These are phyloP conservation scores for Fraxinus nigra DNA, from an alignment of 305 asterid species.

Conservation along the genomic window DNA sequence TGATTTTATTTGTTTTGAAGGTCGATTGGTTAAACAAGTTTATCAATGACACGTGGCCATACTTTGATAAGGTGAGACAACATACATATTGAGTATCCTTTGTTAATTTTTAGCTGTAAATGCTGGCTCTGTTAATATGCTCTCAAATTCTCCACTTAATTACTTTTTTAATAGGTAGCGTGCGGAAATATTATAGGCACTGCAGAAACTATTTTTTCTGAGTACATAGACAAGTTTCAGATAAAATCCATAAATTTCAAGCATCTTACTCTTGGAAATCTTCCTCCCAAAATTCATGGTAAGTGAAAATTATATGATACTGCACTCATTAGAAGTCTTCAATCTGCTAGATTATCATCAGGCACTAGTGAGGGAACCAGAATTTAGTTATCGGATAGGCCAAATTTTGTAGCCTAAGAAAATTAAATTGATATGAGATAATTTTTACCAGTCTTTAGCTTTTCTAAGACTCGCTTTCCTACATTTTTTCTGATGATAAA, in stretches of 20 bases:
- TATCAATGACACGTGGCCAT: conserved; percentile 59
- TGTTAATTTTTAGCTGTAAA: not conserved
- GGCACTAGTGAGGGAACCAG: not conserved
- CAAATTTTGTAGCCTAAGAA: not conserved
- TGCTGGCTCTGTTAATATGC: not conserved
- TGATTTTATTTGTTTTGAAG: conserved; percentile 30
- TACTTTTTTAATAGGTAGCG: conserved; percentile 43
- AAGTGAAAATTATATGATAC: not conserved
- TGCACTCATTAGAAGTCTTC: not conserved
- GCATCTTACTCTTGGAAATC: conserved; percentile 58
- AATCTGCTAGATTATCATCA: not conserved
- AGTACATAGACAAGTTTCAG: conserved; percentile 46
- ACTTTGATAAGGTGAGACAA: conserved; percentile 61
- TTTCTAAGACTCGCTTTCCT: not conserved
- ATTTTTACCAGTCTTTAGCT: not conserved
- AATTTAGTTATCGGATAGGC: not conserved
- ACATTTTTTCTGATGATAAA: conserved; percentile 1
- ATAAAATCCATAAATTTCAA: conserved; percentile 60
- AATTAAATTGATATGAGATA: not conserved
- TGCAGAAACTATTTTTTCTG: conserved; percentile 49
- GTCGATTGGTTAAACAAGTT: conserved; percentile 79
- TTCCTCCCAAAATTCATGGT: conserved; percentile 72
- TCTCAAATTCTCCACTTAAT: conserved; percentile 10
- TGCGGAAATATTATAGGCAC: conserved; percentile 58
- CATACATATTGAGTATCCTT: not conserved